Base-by-base conservation (phyloP, 768 basidiomycete species). In the Rickenella mellea region DNA sequence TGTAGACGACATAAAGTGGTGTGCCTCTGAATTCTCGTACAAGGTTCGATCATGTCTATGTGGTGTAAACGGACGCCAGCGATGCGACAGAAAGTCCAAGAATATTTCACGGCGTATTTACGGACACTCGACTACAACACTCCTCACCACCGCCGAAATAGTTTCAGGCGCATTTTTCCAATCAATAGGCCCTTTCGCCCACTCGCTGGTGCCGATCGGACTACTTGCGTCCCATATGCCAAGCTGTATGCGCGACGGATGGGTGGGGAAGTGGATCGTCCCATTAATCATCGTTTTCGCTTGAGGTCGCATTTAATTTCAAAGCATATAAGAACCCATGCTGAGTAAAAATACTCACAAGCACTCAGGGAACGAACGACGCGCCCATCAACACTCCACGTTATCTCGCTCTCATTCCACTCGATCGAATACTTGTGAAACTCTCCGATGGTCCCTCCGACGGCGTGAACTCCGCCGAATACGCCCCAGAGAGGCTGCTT, bases 151-250 rank as follows among this genome's bases (percentile, higher is more conserved):
- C 12, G 67, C 68, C 11, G 47, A 54, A 39, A 69, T 61, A 21
- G 27, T 45, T 4, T 37, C 33, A 1, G 66, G 66, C 9, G 58
- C 56, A 1, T 39, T 41, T 3, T 50, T 46, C 69, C 69, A 69
- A 35, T 68, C 48, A 24, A 70, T 61, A 11, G 69, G 69, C 20
- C 69, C 69, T 20, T 48, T 52, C 21, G 64, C 69, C 69, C 69
- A 70, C 37, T 55, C 57, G 6, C 65, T 55, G 5, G 69, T 71
- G 1, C 69, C 68, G 7, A 48, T 49, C 4, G 64, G 64, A 14
- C 51, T 54, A 39, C 67, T 69, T 5, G 66, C 67, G 44, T 70
- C 69, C 68, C 69, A 71, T 43, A 71, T 69, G 2, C 69, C 69
- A 6, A 70, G 51, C 42, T 69, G 67, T 0, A 69, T 38, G 6